phyloP scores from a whole-genome alignment of 1,284 basidiomycete genomes.

The Porodaedalea pini region DNA sequence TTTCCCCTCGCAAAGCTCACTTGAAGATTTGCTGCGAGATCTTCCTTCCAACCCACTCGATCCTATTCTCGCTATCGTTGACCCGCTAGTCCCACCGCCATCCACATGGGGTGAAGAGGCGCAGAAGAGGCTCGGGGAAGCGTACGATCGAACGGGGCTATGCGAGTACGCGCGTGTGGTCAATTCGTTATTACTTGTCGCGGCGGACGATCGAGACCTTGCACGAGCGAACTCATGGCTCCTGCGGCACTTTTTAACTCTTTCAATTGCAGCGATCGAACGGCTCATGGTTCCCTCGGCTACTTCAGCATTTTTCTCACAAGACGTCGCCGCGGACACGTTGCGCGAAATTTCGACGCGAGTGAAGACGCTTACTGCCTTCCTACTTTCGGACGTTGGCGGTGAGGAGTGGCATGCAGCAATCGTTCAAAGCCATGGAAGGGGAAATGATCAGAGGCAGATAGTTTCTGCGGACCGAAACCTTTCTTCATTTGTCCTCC shows the following conservation, averaged over 20 bases:
- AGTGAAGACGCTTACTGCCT: conserved; percentile 62
- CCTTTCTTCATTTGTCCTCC: conserved; percentile 41
- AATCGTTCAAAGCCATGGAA: conserved; percentile 37
- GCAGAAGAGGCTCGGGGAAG: neutral
- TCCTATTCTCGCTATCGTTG: conserved; percentile 58
- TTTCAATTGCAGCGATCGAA: conserved; percentile 59
- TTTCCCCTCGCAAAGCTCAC: conserved; percentile 46
- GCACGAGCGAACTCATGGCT: conserved; percentile 62
- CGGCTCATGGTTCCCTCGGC: conserved; percentile 47
- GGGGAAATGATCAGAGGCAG: conserved; percentile 22
- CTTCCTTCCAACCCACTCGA: conserved; percentile 50
- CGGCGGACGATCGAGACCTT: conserved; percentile 58
- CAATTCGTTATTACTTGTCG: conserved; percentile 55
- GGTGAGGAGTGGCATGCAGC: conserved; percentile 51
- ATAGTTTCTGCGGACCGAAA: conserved; percentile 27
- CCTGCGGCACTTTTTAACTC: conserved; percentile 57
- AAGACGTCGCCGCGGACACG: conserved; percentile 33
- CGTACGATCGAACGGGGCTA: conserved; percentile 49
- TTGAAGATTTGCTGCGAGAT: conserved; percentile 46
- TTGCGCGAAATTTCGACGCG: conserved; percentile 47
- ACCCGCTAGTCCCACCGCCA: conserved; percentile 52
- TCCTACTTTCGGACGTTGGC: conserved; percentile 54
- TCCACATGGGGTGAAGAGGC: conserved; percentile 27
- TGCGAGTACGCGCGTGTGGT: conserved; percentile 64
- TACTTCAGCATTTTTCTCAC: conserved; percentile 47